Evolutionary conservation across 805 yeast species (phyloP).

Genomic region (Kregervanrija pseudodelftensis): DNA sequence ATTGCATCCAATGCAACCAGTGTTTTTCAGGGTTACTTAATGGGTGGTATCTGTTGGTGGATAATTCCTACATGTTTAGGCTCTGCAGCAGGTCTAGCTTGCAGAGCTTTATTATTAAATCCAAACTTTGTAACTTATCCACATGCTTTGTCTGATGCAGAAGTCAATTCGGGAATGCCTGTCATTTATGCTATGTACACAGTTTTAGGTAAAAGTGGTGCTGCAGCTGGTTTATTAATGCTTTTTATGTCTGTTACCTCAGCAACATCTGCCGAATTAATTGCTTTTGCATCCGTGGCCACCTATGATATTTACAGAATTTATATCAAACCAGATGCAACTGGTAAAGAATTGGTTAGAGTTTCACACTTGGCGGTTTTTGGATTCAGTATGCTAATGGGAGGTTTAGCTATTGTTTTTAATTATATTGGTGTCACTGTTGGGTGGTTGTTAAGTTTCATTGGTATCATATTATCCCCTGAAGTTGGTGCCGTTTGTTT

Average conservation of each 20-base stretch:
- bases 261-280: conserved; percentile 35
- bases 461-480: conserved; percentile 34
- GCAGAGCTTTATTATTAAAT: conserved; percentile 27
- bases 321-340: conserved; percentile 33
- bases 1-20: conserved; percentile 32
- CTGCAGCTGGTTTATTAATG: conserved; percentile 34
- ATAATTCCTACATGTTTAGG: conserved; percentile 38
- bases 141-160: conserved; percentile 27
- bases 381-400: conserved; percentile 38
- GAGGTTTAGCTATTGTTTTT: conserved; percentile 31
- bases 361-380: conserved; percentile 29
- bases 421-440: conserved; percentile 35
- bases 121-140: conserved; percentile 37
- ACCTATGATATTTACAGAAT: conserved; percentile 36
- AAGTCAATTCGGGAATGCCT: conserved; percentile 34
- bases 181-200: conserved; percentile 28
- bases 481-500: conserved; percentile 28
- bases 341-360: conserved; percentile 30
- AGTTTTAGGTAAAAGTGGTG: conserved; percentile 35
- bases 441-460: conserved; percentile 33
- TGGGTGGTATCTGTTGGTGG: conserved; percentile 33
- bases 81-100: conserved; percentile 31
- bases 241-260: conserved; percentile 38
- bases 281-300: conserved; percentile 33
- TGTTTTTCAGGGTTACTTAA: conserved; percentile 29